A percentile compares a stretch with the other conserved stretches of the same genome.
Evolutionary conservation across 345 rosid genomes (phyloP).

Genomic region (Murraya koenigii): DNA sequence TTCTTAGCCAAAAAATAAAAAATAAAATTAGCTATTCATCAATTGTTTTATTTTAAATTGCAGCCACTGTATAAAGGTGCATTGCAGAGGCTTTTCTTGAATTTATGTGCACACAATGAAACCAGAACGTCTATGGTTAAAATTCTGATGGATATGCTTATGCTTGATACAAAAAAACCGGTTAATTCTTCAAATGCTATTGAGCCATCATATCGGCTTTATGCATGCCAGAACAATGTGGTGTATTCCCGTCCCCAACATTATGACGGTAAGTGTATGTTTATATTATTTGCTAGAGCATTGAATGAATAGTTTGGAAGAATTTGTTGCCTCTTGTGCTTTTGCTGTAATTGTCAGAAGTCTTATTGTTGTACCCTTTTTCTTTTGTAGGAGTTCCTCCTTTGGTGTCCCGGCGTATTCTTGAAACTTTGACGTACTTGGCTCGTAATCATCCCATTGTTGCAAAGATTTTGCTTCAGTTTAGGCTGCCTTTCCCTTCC

Average conservation of each 20-base stretch:
- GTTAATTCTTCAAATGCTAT: conserved; percentile 35
- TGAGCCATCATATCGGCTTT: conserved; percentile 77
- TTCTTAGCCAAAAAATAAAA: no score
- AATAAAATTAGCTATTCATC: no score
- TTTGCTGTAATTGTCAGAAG: not conserved
- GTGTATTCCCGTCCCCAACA: conserved; percentile 90
- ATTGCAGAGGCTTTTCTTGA: conserved; percentile 86
- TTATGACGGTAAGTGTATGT: conserved; percentile 63
- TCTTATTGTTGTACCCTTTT: not conserved
- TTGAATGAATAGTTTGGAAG: not conserved
- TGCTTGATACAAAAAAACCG: conserved; percentile 68
- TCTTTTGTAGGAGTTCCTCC: conserved; percentile 77
- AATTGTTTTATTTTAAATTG: conserved; percentile 14
- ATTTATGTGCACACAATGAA: conserved; percentile 85
- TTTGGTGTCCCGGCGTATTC: conserved; percentile 82
- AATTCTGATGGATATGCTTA: conserved; percentile 84
- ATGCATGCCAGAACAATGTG: conserved; percentile 89
- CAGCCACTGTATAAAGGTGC: conserved; percentile 96
- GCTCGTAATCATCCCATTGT: conserved; percentile 80
- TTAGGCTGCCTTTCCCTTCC: conserved; percentile 51
- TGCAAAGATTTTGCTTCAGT: conserved; percentile 77
- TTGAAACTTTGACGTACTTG: conserved; percentile 83
- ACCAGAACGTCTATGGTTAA: conserved; percentile 75
- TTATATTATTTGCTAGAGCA: not conserved
- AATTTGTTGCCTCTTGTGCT: not conserved